Conservation (phyloP, 768 basidiomycete species). For the Pulveroboletus sp. region DNA sequence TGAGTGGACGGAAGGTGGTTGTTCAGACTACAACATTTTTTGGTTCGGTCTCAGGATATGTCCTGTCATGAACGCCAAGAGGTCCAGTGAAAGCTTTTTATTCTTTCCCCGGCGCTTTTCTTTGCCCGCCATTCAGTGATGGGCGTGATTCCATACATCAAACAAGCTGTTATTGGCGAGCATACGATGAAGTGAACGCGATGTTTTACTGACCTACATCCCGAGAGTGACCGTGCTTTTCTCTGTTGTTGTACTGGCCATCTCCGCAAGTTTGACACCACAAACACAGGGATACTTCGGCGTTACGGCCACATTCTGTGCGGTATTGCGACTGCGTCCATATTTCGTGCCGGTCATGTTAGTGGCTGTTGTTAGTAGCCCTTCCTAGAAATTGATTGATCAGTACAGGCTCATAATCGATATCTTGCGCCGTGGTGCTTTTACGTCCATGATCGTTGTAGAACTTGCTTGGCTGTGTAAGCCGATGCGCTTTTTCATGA, state of each 20-base stretch:
- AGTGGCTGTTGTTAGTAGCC: neutral
- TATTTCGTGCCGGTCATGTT: conserved; percentile 34
- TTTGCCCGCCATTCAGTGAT: conserved; percentile 2
- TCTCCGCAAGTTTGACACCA: conserved; percentile 28
- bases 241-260: conserved; percentile 30
- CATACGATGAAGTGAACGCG: neutral
- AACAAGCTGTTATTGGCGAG: conserved; percentile 23
- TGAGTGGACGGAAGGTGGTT: too few relatives aligned
- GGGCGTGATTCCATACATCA: conserved; percentile 12
- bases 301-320: conserved; percentile 19
- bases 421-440: conserved; percentile 32
- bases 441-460: conserved; percentile 37
- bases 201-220: conserved; percentile 1
- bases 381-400: conserved; percentile 1
- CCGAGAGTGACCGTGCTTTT: conserved; percentile 20
- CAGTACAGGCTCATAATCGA: conserved; percentile 35
- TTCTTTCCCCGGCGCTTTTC: neutral
- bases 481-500: conserved; percentile 2
- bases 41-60: too few relatives aligned
- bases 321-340: conserved; percentile 24
- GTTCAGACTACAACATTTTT: too few relatives aligned
- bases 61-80: conserved; percentile 15
- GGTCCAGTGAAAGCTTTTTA: neutral
- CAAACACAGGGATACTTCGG: conserved; percentile 9
- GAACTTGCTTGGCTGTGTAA: conserved; percentile 38